Evolutionary conservation across 768 basidiomycete genomes (phyloP).

Genomic region (Panaeolus papilionaceus): DNA sequence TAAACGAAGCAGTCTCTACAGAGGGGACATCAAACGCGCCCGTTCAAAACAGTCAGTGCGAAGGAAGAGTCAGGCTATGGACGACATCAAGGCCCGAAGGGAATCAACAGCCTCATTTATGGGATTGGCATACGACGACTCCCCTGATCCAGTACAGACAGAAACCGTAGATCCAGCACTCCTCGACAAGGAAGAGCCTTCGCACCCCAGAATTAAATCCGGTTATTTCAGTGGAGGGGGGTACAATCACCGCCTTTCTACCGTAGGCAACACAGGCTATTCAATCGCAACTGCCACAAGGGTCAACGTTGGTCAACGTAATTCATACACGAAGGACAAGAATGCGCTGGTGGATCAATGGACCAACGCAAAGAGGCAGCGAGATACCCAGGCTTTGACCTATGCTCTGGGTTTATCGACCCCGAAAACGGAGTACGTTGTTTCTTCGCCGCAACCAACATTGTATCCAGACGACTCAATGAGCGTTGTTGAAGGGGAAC

Average conservation of each 20-base stretch:
- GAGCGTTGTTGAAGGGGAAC: slow-evolving; percentile 41
- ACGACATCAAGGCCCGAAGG: slow-evolving; percentile 31
- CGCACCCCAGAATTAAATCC: slow-evolving; percentile 73
- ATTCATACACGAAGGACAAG: slow-evolving; percentile 31
- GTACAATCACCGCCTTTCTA: slow-evolving; percentile 58
- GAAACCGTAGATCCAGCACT: slow-evolving; percentile 33
- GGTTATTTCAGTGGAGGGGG: slow-evolving; percentile 64
- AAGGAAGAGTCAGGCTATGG: slow-evolving; percentile 33
- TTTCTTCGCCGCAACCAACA: slow-evolving; percentile 62
- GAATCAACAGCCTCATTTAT: slow-evolving; percentile 36
- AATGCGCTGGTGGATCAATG: slow-evolving; percentile 38
- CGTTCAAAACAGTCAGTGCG: slow-evolving; percentile 38
- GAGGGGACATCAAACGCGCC: slow-evolving; percentile 34
- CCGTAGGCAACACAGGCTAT: slow-evolving; percentile 42
- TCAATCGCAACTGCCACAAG: slow-evolving; percentile 42
- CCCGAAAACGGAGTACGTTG: slow-evolving; percentile 41
- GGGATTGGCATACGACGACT: slow-evolving; percentile 60
- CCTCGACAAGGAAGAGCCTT: slow-evolving; percentile 43
- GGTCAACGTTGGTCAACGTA: slow-evolving; percentile 35
- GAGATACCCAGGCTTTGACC: slow-evolving; percentile 44
- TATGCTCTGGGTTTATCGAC: slow-evolving; percentile 45
- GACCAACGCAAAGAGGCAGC: slow-evolving; percentile 49
- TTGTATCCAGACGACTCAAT: slow-evolving; percentile 77
- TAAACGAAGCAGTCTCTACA: not conserved
- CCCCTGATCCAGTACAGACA: slow-evolving; percentile 41